Conservation (phyloP, 164 flowering plant species). For the Protea cynaroides region DNA sequence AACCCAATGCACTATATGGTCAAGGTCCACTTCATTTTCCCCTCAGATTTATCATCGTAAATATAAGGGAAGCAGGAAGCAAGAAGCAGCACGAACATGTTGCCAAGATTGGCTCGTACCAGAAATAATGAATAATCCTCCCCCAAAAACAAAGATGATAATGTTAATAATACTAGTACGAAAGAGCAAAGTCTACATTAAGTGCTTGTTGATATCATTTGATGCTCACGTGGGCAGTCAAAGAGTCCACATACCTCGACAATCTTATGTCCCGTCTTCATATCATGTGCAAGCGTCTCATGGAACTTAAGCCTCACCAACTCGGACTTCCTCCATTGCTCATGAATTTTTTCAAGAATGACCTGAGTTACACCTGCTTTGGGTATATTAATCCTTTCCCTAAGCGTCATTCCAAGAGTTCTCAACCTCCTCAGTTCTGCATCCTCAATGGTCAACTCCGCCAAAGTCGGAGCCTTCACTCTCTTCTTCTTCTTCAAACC, state of each 20-base stretch:
- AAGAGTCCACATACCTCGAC: conserved; percentile 67
- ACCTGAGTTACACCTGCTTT: conserved; percentile 87
- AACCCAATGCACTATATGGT: no score
- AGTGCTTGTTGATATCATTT: neutral
- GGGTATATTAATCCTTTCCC: conserved; percentile 77
- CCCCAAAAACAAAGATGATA: no score
- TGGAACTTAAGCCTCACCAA: conserved; percentile 92
- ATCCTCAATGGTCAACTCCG: conserved; percentile 84
- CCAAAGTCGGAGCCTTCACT: conserved; percentile 67
- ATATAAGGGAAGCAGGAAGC: no score
- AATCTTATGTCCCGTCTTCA: conserved; percentile 85
- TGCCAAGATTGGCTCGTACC: no score
- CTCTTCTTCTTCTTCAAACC: conserved; percentile 34
- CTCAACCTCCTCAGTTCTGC: conserved; percentile 80
- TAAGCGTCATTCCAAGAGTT: conserved; percentile 61
- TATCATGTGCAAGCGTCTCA: conserved; percentile 73
- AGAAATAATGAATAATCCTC: no score
- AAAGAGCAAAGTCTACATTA: conserved; percentile 5
- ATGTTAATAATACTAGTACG: neutral
- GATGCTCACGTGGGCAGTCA: neutral
- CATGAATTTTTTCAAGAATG: conserved; percentile 79
- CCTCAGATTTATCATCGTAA: no score
- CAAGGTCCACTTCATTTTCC: no score
- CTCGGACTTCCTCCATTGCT: conserved; percentile 81
- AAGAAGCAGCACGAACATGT: no score